Evolutionary conservation across 83 land plant genomes (phyloP).

Genomic region (Isoetes engelmannii): DNA sequence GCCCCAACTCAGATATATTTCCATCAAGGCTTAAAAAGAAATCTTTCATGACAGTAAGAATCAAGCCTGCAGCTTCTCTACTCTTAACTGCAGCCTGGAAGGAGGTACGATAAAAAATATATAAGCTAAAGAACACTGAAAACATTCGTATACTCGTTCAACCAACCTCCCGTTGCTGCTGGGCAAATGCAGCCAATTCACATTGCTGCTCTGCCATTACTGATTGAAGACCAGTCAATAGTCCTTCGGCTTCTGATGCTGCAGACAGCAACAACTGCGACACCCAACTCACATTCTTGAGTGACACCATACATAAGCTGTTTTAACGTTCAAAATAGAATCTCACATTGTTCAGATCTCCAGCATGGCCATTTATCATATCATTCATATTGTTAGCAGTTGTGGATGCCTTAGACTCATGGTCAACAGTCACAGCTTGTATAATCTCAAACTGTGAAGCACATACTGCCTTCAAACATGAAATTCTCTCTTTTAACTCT

Average conservation of each 20-base stretch:
- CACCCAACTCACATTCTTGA: not conserved
- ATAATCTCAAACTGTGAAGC: slow-evolving; percentile 19
- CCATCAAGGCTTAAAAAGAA: slow-evolving; percentile 44
- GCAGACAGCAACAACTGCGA: slow-evolving; percentile 45
- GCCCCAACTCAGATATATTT: slow-evolving; percentile 42
- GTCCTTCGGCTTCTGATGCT: slow-evolving; percentile 43
- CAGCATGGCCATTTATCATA: slow-evolving; percentile 17
- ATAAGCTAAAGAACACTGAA: too few species aligned
- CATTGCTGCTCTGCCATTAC: slow-evolving; percentile 51
- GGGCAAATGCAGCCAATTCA: slow-evolving; percentile 72
- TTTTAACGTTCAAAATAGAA: not conserved
- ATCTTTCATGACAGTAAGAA: slow-evolving; percentile 35
- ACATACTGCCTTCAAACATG: slow-evolving; percentile 18
- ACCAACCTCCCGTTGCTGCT: slow-evolving; percentile 85
- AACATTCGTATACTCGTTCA: too few species aligned
- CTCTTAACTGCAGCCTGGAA: slow-evolving; percentile 51
- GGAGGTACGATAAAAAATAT: too few species aligned
- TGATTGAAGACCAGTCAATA: slow-evolving; percentile 47
- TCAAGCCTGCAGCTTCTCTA: slow-evolving; percentile 35
- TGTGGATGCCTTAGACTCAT: slow-evolving; percentile 18
- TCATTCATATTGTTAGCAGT: slow-evolving; percentile 8
- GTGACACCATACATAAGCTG: not conserved
- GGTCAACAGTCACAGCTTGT: slow-evolving; percentile 19
- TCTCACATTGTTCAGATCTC: slow-evolving; percentile 22
- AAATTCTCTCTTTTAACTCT: slow-evolving; percentile 22